Conservation (phyloP, 345 rosid species). For the Moringa oleifera region DNA sequence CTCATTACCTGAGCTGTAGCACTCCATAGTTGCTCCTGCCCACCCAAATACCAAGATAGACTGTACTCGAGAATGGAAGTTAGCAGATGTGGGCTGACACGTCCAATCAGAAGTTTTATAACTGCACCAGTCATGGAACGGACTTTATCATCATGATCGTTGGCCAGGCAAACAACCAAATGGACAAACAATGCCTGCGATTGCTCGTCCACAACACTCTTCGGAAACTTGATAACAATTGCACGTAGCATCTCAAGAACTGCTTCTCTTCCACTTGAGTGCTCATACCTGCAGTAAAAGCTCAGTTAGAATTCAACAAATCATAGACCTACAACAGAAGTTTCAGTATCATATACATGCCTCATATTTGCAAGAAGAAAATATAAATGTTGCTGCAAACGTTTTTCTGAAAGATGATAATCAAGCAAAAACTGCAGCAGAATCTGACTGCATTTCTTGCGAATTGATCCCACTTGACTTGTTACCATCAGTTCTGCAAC, state of each 20-base stretch:
- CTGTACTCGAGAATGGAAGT: constrained; percentile 39
- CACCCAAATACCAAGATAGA: constrained; percentile 60
- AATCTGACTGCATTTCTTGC: constrained; percentile 73
- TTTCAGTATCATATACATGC: constrained; percentile 32
- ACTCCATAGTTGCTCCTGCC: constrained; percentile 45
- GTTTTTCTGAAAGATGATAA: constrained; percentile 59
- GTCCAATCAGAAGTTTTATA: constrained; percentile 52
- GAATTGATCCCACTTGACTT: constrained; percentile 63
- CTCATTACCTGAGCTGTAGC: constrained; percentile 80
- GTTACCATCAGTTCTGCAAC: constrained; percentile 80
- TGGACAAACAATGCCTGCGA: constrained; percentile 41
- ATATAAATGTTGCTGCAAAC: constrained; percentile 59
- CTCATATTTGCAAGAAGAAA: constrained; percentile 60
- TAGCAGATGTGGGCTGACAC: constrained; percentile 39
- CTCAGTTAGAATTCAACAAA: constrained; percentile 4
- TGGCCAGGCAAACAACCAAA: constrained; percentile 59
- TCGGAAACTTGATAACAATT: constrained; percentile 59
- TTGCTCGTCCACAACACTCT: constrained; percentile 50
- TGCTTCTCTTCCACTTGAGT: constrained; percentile 82
- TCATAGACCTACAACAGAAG: not conserved
- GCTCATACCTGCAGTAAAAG: constrained; percentile 57
- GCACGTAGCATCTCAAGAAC: constrained; percentile 83
- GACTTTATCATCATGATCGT: constrained; percentile 54
- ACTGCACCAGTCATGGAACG: constrained; percentile 46
- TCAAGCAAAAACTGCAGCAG: constrained; percentile 67